Evolutionary conservation across 352 stramenopile genomes (phyloP), one percentile per base, ranked within the genome.

Genomic region (Pythium dissimile): DNA sequence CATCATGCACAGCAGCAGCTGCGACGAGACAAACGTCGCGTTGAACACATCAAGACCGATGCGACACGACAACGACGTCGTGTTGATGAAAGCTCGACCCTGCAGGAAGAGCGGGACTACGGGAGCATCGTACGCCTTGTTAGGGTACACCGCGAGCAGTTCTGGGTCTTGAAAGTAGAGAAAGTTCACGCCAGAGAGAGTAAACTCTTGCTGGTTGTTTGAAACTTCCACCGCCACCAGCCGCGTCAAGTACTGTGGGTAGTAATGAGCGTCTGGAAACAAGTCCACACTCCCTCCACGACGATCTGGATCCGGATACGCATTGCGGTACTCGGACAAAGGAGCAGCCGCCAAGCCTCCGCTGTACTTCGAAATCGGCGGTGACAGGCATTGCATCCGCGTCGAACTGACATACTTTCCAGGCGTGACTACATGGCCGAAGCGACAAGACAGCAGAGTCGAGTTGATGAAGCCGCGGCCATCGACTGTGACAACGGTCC

Each of bases 201-300:
- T 97, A 53, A 94, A 99, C 53, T 99, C 95, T 62, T 98, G 90
- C 12, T 89, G 86, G 62, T 99, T 99, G 60, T 97, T 98, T 20
- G 88, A 97, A 0, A 98, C 81, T 57, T 99, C 95, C 2, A 99
- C 65, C 0, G 79, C 76, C 5, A 98, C 89, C 9, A 98, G 59
- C n/a, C 87, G 85, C 5, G 73, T 81, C 10, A 81, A 71, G 54
- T 96, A 96, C 50, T 94, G 77, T 1, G 93, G 94, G 56, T 97
- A 98, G 48, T 88, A 84, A 44, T 96, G 80, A 0, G 79, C 72
- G 5, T 69, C 64, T 3, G 88, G 86, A 44, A 97, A 97, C 12
- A 97, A 62, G 28, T 86, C 80, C 4, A 74, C 61, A n/a, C 71
- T 91, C 0, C 72, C 79, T 24, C 76, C 69, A 10, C 72, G 69